Base-by-base conservation (phyloP, 2,329 filamentous ascomycete genomes). In the Blumeria hordei region DNA sequence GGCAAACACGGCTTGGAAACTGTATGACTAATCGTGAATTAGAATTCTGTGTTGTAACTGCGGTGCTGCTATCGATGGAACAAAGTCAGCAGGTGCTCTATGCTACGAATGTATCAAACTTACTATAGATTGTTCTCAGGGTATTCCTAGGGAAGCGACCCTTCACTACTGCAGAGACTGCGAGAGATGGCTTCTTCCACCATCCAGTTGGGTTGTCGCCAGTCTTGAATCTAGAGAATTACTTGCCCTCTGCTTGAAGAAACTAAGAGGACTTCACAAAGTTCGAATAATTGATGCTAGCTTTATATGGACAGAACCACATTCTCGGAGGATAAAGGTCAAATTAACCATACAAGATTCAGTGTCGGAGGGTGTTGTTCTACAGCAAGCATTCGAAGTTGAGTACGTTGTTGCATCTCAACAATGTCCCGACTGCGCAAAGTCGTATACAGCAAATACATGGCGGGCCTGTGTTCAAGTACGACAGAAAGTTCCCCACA, bases 41-140 rank as follows among this genome's bases (percentile, higher is more conserved):
- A 85, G 81, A n/a, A 94, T 96, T 66, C 83, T 98, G 57, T 98
- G 92, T 70, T 94, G 87, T 73, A 94, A 96, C 74, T 98, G 92
- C 69, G 92, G 90, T 65, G 88, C 86, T 58, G 83, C 90, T 41
- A 94, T 98, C 64, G 88, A 95, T 69, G 92, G 92, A 68, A 94
- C 88, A 16, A 79, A 80, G 12, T 75, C 85, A 32, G 81, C 84
- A 54, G 88, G 88, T 58, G 88, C 92, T 43, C 81, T 95, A 56
- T 98, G 92, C 72, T 87, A 87, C 68, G 90, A 96, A 73, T 96
- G 92, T 69, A 80, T 96, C 66, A 94, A 94, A 68, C 78, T 93
- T 62, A 93, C 88, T 52, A 79, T 93, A 69, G 92, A 98, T 69
- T 90, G 95, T 62, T 93, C 88, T 32, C 74, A 83, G 66, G 88